Percentiles rank a stretch among this genome's conserved stretches.
These are phyloP conservation scores for Solanum appendiculatum DNA, from an alignment of 257 asterid genomes.

Conservation along the genomic window DNA sequence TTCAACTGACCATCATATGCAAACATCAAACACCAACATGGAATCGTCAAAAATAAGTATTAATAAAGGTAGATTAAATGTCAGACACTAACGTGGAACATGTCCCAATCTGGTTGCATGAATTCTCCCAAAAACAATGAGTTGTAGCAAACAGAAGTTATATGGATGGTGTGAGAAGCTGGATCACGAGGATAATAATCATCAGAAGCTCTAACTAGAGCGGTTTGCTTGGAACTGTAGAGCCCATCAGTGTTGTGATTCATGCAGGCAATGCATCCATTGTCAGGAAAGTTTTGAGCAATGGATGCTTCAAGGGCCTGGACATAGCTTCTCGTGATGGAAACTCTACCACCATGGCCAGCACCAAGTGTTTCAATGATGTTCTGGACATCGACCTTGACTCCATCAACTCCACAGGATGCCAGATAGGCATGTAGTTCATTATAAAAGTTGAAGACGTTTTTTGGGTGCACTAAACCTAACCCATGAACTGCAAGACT, in stretches of 20 bases:
- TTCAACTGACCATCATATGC: neutral
- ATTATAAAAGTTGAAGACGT: constrained; percentile 80
- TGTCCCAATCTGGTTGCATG: constrained; percentile 98
- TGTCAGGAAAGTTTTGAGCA: constrained; percentile 64
- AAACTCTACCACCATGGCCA: constrained; percentile 96
- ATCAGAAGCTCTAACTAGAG: constrained; percentile 86
- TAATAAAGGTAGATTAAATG: neutral
- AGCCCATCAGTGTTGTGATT: constrained; percentile 92
- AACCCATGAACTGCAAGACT: constrained; percentile 89
- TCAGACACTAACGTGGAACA: constrained; percentile 71
- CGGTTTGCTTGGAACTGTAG: constrained; percentile 74
- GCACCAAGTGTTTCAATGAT: constrained; percentile 95
- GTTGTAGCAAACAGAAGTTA: constrained; percentile 81
- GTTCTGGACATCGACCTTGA: constrained; percentile 96
- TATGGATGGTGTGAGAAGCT: constrained; percentile 92
- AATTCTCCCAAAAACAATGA: constrained; percentile 80
- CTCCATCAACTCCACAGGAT: constrained; percentile 95
- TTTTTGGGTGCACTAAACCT: constrained; percentile 87
- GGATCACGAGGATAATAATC: constrained; percentile 94
- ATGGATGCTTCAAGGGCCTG: constrained; percentile 97
- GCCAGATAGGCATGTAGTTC: constrained; percentile 90
- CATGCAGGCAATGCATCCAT: constrained; percentile 94
- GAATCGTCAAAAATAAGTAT: neutral
- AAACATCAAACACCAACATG: neutral
- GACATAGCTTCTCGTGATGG: constrained; percentile 75